Evolutionary conservation across 2,329 filamentous ascomycete species (phyloP).

Genomic region (Graphium sp.): DNA sequence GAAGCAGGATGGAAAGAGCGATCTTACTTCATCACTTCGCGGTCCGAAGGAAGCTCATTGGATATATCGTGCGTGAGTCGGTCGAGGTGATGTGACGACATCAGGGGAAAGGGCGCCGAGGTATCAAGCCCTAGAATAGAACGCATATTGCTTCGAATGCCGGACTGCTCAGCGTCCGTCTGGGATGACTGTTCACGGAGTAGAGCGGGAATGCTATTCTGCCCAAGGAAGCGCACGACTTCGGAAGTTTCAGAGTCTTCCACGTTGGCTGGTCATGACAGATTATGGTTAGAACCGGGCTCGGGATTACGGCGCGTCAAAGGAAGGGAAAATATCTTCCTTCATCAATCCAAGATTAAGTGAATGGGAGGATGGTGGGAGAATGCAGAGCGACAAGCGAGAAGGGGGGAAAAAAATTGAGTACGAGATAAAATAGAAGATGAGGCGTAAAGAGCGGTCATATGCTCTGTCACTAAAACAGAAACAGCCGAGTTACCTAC

Average conservation of each 20-base stretch:
- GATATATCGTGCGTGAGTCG: slow-evolving; percentile 42
- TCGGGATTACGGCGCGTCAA: no score
- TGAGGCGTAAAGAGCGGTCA: no score
- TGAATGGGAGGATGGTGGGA: no score
- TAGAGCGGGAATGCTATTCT: slow-evolving; percentile 52
- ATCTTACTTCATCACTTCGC: slow-evolving; percentile 50
- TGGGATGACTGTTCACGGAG: slow-evolving; percentile 35
- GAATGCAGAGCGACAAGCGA: no score
- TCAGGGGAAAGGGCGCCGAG: slow-evolving; percentile 49
- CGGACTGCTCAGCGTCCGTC: slow-evolving; percentile 32
- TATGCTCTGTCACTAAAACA: no score
- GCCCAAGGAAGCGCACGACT: slow-evolving; percentile 43
- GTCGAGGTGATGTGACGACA: slow-evolving; percentile 46
- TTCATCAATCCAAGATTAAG: no score
- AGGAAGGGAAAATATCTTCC: no score
- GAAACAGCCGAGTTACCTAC: no score
- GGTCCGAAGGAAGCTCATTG: slow-evolving; percentile 42
- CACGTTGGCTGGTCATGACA: slow-evolving; percentile 17
- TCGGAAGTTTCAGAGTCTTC: slow-evolving; percentile 37
- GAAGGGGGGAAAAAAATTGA: no score
- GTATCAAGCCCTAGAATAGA: slow-evolving; percentile 50
- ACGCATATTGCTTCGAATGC: slow-evolving; percentile 47
- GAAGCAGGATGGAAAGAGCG: not conserved
- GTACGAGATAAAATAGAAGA: no score
- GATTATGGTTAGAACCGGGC: slow-evolving; percentile 1